These are phyloP conservation scores for Astrothelium subdiscretum DNA, from an alignment of 495 filamentous ascomycete species.

Conservation along the genomic window DNA sequence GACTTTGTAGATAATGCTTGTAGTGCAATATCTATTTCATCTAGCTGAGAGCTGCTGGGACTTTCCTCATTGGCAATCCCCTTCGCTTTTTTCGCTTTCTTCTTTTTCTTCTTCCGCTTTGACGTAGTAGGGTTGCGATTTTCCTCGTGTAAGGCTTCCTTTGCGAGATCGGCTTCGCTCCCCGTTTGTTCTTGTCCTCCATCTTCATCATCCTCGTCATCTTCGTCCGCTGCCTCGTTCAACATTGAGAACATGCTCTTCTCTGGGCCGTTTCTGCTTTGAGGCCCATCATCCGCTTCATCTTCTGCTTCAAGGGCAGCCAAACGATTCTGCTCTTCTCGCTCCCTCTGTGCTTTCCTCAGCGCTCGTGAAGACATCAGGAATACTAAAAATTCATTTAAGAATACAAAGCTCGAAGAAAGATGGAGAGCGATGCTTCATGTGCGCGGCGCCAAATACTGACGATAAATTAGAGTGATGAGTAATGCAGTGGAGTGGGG, in stretches of 20 bases:
- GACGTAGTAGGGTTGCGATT: constrained; percentile 12
- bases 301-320: constrained; percentile 12
- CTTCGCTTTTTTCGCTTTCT: constrained; percentile 42
- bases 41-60: constrained; percentile 43
- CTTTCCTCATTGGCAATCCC: no score
- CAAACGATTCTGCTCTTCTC: constrained; percentile 18
- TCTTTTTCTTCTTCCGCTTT: constrained; percentile 38
- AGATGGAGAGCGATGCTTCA: no score
- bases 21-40: constrained; percentile 29
- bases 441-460: no score
- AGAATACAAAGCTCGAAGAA: no score
- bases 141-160: background rate
- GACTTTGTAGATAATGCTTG: constrained; percentile 7
- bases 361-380: constrained; percentile 21
- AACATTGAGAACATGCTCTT: constrained; percentile 42
- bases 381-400: background rate
- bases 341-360: constrained; percentile 19
- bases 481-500: no score
- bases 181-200: constrained; percentile 6
- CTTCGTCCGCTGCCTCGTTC: constrained; percentile 37
- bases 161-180: constrained; percentile 7
- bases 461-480: no score
- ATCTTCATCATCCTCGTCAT: constrained; percentile 11
- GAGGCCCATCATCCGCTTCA: constrained; percentile 24
- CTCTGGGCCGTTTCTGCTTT: constrained; percentile 24